Evolutionary conservation across 306 rosid genomes (phyloP), one percentile per base, ranked within the genome.

Genomic region (Erythrophleum fordii): DNA sequence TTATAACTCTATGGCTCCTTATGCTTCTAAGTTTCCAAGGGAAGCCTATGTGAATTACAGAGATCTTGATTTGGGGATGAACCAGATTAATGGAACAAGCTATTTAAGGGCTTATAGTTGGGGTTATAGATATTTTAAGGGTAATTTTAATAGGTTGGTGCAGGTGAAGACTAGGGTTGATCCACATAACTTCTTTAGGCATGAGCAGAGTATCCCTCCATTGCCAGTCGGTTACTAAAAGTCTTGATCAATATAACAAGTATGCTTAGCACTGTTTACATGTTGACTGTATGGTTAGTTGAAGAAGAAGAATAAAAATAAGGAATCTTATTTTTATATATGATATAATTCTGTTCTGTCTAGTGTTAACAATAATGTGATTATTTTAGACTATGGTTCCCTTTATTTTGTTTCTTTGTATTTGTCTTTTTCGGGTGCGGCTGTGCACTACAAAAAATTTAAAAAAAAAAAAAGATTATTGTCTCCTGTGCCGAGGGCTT

Each of bases 151-250:
- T 46, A 89, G 88, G 77, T 82, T 92, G 86, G 87, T 88, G 69
- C 80, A 70, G 44, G 78, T 92, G 11, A 94, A 94, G 85, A 88
- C 89, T 31, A 84, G 55, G 71, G 86, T 91, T 25, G 97, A 94
- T 83, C 97, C 97, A 14, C 88, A 86, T 18, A 90, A 94, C 60
- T 89, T 94, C 83, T 94, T 94, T 76, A 84, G 96, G 51, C 90
- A 94, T 72, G 98, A 94, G 53, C 98, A 94, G 64, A 94, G 97
- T 75, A 94, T 94, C 29, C 98, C 98, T 62, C 86, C 93, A 49
- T 86, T 92, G 62, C 87, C 80, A 17, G 65, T 53, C 52, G 16
- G 58, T 17, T 16, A 51, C 2, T 51, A 23, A 51, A 6, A 18
- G 23, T 23, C n/a, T 48, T 0, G 20, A 48, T 85, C 82, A 48